phyloP scores from a whole-genome alignment of 192 early-diverging fungal genomes.

The Coemansia sp. region DNA sequence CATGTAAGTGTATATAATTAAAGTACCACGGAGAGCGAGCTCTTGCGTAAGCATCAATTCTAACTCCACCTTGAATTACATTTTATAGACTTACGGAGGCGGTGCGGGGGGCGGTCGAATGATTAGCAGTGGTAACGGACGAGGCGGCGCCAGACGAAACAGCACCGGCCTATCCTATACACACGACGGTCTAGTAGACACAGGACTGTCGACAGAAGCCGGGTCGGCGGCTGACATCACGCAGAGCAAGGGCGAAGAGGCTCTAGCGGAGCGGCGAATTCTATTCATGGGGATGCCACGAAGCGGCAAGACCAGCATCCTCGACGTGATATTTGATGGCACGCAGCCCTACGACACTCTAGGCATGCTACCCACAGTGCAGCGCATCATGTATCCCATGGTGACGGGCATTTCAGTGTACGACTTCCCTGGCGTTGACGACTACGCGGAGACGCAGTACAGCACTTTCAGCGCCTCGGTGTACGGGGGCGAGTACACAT shows the following conservation, averaged over 20 bases:
- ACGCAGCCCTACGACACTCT: slow-evolving; percentile 33
- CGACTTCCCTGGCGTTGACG: slow-evolving; percentile 91
- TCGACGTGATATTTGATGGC: slow-evolving; percentile 41
- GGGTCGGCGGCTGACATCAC: slow-evolving; percentile 17
- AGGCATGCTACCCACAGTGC: slow-evolving; percentile 35
- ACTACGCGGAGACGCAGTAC: slow-evolving; percentile 72
- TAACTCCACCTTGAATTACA: not conserved
- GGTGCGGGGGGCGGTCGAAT: not conserved
- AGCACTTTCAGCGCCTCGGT: slow-evolving; percentile 54
- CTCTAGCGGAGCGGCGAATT: slow-evolving; percentile 43
- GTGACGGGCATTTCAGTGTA: slow-evolving; percentile 59
- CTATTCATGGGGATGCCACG: slow-evolving; percentile 49
- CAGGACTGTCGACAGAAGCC: slow-evolving; percentile 26
- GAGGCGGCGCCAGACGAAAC: slow-evolving; percentile 7
- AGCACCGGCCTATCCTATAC: slow-evolving; percentile 11
- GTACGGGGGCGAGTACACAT: slow-evolving; percentile 70
- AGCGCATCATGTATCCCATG: slow-evolving; percentile 34
- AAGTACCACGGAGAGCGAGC: not conserved
- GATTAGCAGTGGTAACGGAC: not conserved
- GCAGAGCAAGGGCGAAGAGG: slow-evolving; percentile 9
- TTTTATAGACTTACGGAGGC: slow-evolving; percentile 8
- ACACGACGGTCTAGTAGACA: slow-evolving; percentile 5
- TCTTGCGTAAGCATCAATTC: not conserved
- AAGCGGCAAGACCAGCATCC: slow-evolving; percentile 52
- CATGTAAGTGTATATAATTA: not conserved